Evolutionary conservation across 2,329 filamentous ascomycete species (phyloP), one percentile per base, ranked within the genome.

Genomic region (Aspergillus glaucus): DNA sequence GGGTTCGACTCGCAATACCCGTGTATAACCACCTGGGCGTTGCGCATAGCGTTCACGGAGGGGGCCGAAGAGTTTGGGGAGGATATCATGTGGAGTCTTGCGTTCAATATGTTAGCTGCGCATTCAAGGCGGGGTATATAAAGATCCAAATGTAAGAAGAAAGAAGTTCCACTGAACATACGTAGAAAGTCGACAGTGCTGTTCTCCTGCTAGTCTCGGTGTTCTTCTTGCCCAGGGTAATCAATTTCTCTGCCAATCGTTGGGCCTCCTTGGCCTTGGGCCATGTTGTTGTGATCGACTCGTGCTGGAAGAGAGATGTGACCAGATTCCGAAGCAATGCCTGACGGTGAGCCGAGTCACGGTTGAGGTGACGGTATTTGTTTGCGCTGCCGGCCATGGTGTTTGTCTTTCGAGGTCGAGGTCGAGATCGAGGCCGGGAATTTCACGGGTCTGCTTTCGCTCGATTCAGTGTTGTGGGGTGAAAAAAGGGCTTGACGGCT

Each of bases 201-300:
- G 80, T 81, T 65, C 83, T 79, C 67, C 81, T 79, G 52, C 85
- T 86, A 17, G 88, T 87, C 63, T 90, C 85, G 37, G 92, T 95
- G 69, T 96, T 89, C 74, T 85, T 87, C 80, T 97, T 98, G 17
- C 88, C 92, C 60, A 95, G 71, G 4, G 91, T 96, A 62, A 98
- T 91, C 58, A 97, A 77, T 76, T 95, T 94, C 67, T 98, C 93
- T 6, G 91, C 93, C 59, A 97, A 70, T 40, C 88, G 81, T 74
- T 98, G 93, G 17, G 93, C 88, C 75, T 98, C 93, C 74, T 97
- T 98, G 43, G 93, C 93, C 75, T 97, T 97, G 68, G 86, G 85
- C 79, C 87, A 96, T 73, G 93, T 95, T 45, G 93, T 98, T 55
- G 86, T 84, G 74, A 98, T 95, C 55, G 88, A 84, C 76, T 98